phyloP scores from a whole-genome alignment of 164 flowering plant genomes.

The Macadamia integrifolia region DNA sequence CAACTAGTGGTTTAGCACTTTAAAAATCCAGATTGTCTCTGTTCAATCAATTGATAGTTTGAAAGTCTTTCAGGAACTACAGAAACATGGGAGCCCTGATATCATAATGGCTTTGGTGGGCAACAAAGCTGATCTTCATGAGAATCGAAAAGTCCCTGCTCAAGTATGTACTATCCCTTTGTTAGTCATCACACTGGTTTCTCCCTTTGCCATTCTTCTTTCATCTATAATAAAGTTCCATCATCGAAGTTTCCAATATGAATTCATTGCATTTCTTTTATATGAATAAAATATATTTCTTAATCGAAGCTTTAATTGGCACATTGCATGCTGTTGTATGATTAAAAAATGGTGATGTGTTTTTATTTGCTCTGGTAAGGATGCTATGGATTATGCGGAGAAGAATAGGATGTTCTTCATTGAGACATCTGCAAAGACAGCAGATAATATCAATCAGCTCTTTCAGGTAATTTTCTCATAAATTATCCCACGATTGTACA shows the following conservation, averaged over 20 bases:
- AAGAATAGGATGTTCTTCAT: constrained; percentile 98
- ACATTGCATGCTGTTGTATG: not conserved
- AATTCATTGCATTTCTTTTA: not conserved
- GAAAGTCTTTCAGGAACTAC: constrained; percentile 60
- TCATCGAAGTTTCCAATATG: not conserved
- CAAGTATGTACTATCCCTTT: constrained; percentile 43
- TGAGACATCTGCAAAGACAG: constrained; percentile 99
- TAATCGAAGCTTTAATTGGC: not conserved
- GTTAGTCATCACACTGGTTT: too few species aligned
- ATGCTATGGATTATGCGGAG: constrained; percentile 84
- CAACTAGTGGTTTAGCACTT: too few species aligned
- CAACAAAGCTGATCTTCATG: constrained; percentile 96
- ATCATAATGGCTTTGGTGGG: constrained; percentile 98
- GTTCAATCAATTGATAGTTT: not conserved
- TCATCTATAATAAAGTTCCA: too few species aligned
- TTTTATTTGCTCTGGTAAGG: constrained; percentile 35
- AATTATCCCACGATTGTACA: not conserved
- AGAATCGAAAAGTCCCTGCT: constrained; percentile 66
- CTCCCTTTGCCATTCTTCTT: too few species aligned
- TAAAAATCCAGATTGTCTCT: too few species aligned
- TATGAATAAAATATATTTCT: not conserved
- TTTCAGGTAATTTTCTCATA: constrained; percentile 59
- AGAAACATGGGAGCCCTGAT: constrained; percentile 93
- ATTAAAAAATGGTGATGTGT: not conserved
- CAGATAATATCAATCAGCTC: constrained; percentile 93